Conservation (phyloP, 371 early-diverging fungal species). For the Apophysomyces variabilis region DNA sequence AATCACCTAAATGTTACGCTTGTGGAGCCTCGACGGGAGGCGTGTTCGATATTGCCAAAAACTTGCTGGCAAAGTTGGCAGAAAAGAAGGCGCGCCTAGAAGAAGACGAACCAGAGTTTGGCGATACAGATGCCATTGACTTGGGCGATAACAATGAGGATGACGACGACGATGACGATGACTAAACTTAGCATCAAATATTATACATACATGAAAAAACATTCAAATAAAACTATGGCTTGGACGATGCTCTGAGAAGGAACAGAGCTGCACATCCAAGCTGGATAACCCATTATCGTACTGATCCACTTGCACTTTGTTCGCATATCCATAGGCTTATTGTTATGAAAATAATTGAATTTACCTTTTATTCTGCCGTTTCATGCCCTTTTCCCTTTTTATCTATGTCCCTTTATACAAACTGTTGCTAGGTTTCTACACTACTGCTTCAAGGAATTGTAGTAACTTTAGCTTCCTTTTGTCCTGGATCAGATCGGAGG, state of each 20-base stretch:
- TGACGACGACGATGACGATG: constrained; percentile 37
- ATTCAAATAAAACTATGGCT: no score
- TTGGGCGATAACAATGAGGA: constrained; percentile 33
- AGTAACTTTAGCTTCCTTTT: neutral
- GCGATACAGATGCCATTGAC: constrained; percentile 5
- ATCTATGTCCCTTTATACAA: no score
- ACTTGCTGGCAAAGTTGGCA: constrained; percentile 70
- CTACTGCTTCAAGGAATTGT: neutral
- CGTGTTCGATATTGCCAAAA: constrained; percentile 84
- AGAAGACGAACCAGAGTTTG: constrained; percentile 22
- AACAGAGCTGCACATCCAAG: no score
- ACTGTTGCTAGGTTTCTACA: no score
- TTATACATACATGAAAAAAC: neutral
- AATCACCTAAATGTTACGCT: constrained; percentile 89
- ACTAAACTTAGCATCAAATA: constrained; percentile 18
- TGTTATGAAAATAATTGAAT: no score
- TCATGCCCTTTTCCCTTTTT: no score
- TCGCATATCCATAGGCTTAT: no score
- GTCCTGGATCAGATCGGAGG: constrained; percentile 12
- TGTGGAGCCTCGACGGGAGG: constrained; percentile 89
- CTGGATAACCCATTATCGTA: no score
- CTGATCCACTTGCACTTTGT: no score
- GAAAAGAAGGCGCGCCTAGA: constrained; percentile 45
- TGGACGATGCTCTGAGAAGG: no score
- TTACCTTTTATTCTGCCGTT: no score